These are phyloP conservation scores for Tremella yokohamensis DNA, from an alignment of 768 basidiomycete genomes.

Conservation along the genomic window DNA sequence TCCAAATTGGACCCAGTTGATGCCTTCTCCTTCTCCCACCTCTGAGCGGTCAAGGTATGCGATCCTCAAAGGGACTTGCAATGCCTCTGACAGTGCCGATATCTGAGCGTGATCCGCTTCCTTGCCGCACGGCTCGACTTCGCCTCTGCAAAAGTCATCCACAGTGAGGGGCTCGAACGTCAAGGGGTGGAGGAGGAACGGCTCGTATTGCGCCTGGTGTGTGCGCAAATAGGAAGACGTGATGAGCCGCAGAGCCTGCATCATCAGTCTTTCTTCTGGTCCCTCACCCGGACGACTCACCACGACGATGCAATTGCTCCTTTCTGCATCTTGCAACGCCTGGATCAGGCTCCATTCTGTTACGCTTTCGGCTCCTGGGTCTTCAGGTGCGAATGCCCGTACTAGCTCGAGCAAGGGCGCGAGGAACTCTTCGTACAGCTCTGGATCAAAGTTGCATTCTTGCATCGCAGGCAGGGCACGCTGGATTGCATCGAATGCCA, in stretches of 20 bases:
- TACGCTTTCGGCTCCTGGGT: constrained; percentile 9
- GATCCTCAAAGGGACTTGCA: constrained; percentile 66
- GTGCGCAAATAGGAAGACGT: constrained; percentile 77
- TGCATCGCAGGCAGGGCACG: constrained; percentile 58
- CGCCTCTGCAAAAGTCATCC: constrained; percentile 67
- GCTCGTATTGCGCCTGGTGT: constrained; percentile 61
- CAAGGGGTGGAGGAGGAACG: constrained; percentile 75
- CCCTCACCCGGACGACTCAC: constrained; percentile 20
- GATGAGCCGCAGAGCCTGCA: constrained; percentile 72
- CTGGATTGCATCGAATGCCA: constrained; percentile 59
- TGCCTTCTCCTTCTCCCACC: constrained; percentile 41
- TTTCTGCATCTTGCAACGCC: constrained; percentile 45
- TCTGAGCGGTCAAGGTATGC: constrained; percentile 74
- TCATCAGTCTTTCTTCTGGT: constrained; percentile 12
- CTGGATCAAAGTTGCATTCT: constrained; percentile 61
- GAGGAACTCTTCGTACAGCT: constrained; percentile 67
- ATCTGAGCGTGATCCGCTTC: constrained; percentile 75
- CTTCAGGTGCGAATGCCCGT: constrained; percentile 41
- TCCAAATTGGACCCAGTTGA: constrained; percentile 50
- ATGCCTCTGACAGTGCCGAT: constrained; percentile 66
- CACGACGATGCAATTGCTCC: constrained; percentile 48
- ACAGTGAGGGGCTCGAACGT: constrained; percentile 60
- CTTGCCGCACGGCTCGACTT: constrained; percentile 61
- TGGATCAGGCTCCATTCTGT: constrained; percentile 40
- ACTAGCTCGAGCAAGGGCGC: constrained; percentile 62